phyloP scores from a whole-genome alignment of 257 asterid genomes.

The Misopates orontium region DNA sequence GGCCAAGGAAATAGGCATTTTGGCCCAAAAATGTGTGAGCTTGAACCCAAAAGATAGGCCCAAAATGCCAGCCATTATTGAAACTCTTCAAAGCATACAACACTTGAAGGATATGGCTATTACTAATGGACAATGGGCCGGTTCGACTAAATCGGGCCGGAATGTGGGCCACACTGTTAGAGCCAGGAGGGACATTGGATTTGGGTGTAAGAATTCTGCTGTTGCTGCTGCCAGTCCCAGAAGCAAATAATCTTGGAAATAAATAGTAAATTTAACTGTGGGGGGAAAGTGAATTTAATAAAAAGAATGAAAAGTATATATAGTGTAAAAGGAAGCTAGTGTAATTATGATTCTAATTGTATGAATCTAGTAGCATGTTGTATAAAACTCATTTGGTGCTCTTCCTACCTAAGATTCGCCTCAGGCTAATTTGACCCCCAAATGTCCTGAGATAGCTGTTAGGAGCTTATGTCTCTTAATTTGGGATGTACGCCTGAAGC shows the following conservation, averaged over 20 bases:
- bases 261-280: constrained; percentile 2
- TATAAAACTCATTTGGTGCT: too few species aligned
- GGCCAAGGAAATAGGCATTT: constrained; percentile 66
- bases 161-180: constrained; percentile 25
- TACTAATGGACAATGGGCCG: constrained; percentile 69
- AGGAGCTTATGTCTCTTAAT: too few species aligned
- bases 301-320: too few species aligned
- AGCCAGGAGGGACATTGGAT: constrained; percentile 51
- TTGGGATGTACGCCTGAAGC: too few species aligned
- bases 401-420: too few species aligned
- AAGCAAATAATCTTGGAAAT: constrained; percentile 34
- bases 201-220: constrained; percentile 52
- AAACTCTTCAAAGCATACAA: constrained; percentile 68
- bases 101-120: constrained; percentile 72
- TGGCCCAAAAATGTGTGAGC: constrained; percentile 75
- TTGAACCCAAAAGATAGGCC: constrained; percentile 86
- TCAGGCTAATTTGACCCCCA: too few species aligned
- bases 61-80: constrained; percentile 75
- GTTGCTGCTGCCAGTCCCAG: constrained; percentile 60
- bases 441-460: too few species aligned
- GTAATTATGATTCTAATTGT: constrained; percentile 21
- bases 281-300: neutral
- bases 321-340: constrained; percentile 28
- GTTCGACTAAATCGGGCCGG: constrained; percentile 44
- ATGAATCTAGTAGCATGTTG: too few species aligned